A percentile compares a stretch with the other conserved stretches of the same genome.
These are phyloP conservation scores for Graphium sp. DNA, from an alignment of 2,329 filamentous ascomycete genomes.

Conservation along the genomic window DNA sequence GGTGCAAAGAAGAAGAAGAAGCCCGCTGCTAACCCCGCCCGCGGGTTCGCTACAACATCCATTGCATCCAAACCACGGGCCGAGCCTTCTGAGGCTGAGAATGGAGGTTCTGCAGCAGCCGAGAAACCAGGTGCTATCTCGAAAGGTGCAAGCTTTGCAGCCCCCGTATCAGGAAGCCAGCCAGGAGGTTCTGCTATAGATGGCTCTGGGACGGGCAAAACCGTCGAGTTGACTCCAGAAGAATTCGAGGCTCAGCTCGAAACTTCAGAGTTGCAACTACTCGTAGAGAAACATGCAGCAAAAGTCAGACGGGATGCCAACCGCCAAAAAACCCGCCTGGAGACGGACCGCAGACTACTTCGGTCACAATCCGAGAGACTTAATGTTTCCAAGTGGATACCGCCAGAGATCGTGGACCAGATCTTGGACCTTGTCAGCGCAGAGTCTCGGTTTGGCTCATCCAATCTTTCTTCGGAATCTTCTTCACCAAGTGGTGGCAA, in stretches of 20 bases:
- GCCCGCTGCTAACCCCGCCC: constrained; percentile 66
- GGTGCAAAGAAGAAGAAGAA: constrained; percentile 74
- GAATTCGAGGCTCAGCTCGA: constrained; percentile 83
- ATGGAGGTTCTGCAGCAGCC: constrained; percentile 7
- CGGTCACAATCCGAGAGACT: constrained; percentile 61
- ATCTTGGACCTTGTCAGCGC: constrained; percentile 57
- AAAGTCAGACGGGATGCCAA: constrained; percentile 67
- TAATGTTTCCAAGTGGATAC: constrained; percentile 63
- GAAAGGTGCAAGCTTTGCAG: too few species aligned
- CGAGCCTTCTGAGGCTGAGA: constrained; percentile 29
- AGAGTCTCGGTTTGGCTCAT: constrained; percentile 35
- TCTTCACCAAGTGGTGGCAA: constrained; percentile 19
- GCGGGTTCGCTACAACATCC: constrained; percentile 89
- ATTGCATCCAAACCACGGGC: constrained; percentile 66
- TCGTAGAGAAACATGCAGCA: constrained; percentile 68
- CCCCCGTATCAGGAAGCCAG: constrained; percentile 1
- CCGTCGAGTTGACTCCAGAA: constrained; percentile 51
- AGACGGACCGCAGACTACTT: constrained; percentile 73
- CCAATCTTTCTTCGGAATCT: constrained; percentile 23
- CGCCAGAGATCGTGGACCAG: constrained; percentile 59
- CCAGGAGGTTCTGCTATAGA: constrained; percentile 2
- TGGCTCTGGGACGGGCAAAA: constrained; percentile 5
- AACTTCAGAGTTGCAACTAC: constrained; percentile 71
- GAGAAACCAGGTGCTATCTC: too few species aligned
- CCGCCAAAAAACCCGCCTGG: constrained; percentile 60